Conservation (phyloP, 2,329 filamentous ascomycete genomes). For the Ophiostoma populinum region DNA sequence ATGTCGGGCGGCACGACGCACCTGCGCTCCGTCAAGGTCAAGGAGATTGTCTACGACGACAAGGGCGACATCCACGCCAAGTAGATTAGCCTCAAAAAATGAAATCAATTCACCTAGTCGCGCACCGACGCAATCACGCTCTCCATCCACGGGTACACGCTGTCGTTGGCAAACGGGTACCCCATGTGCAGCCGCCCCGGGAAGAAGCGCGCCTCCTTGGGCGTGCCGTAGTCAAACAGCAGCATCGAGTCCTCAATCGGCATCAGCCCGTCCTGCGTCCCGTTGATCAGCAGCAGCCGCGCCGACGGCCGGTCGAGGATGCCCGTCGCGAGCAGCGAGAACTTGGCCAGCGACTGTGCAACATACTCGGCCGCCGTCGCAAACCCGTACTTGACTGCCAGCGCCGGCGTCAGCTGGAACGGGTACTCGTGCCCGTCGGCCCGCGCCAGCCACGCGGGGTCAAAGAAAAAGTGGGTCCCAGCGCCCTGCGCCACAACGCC, state of each 20-base stretch:
- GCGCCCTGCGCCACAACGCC: constrained; percentile 47
- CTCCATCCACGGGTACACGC: constrained; percentile 46
- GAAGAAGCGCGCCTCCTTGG: constrained; percentile 50
- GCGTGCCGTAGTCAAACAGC: constrained; percentile 44
- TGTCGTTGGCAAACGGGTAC: constrained; percentile 40
- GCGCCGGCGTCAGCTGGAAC: constrained; percentile 35
- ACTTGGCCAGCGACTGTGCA: constrained; percentile 37
- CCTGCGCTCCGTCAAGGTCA: constrained; percentile 54
- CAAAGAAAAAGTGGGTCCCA: constrained; percentile 44
- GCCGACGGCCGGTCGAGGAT: constrained; percentile 38
- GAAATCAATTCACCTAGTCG: constrained; percentile 1
- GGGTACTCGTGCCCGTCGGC: constrained; percentile 52
- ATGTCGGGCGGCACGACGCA: constrained; percentile 53
- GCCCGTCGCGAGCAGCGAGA: constrained; percentile 42
- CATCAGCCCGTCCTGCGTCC: constrained; percentile 45
- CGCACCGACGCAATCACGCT: constrained; percentile 25
- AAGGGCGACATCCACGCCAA: constrained; percentile 36
- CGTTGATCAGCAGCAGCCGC: constrained; percentile 43
- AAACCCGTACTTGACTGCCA: constrained; percentile 48
- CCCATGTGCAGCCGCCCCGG: constrained; percentile 47
- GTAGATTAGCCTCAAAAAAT: not conserved
- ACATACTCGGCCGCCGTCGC: constrained; percentile 35
- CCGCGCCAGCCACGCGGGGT: constrained; percentile 38
- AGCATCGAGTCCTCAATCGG: constrained; percentile 51
- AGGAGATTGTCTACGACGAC: constrained; percentile 55